Conservation (phyloP, 1,284 basidiomycete genomes). For the Phenoliferia sp. region DNA sequence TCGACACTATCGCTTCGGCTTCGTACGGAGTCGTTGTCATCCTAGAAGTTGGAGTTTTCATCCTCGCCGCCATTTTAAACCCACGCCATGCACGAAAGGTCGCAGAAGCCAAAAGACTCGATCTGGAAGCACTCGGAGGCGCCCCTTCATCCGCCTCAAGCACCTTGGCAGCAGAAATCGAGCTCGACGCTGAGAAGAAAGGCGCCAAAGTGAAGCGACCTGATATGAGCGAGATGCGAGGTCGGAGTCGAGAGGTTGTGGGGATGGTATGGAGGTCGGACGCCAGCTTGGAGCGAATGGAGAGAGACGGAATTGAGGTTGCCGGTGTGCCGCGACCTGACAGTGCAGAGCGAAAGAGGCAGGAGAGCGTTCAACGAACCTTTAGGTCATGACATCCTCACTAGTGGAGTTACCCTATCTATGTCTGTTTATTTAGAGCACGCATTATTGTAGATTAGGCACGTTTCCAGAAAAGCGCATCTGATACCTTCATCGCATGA, state of each 20-base stretch:
- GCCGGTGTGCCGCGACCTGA: neutral
- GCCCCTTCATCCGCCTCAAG: no score
- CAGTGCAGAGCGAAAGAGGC: neutral
- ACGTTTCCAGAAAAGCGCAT: no score
- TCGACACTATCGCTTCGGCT: conserved; percentile 14
- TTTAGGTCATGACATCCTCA: no score
- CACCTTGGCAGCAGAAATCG: neutral
- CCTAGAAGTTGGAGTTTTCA: conserved; percentile 16
- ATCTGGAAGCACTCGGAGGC: neutral
- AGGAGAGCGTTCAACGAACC: neutral
- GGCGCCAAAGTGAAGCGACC: neutral
- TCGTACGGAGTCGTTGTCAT: conserved; percentile 13
- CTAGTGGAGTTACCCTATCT: no score
- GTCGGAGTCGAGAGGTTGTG: neutral
- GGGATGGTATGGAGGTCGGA: neutral
- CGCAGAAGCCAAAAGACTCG: neutral
- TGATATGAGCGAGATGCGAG: neutral
- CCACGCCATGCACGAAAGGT: conserved; percentile 4
- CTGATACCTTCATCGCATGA: no score
- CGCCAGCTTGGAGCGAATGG: neutral
- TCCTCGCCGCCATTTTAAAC: conserved; percentile 13
- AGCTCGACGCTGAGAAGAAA: neutral
- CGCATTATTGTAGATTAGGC: no score
- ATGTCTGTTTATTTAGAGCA: no score
- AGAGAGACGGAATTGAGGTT: neutral